These are phyloP conservation scores for Triticum dicoccoides DNA, from an alignment of 176 grass and related monocot genomes.

Conservation along the genomic window DNA sequence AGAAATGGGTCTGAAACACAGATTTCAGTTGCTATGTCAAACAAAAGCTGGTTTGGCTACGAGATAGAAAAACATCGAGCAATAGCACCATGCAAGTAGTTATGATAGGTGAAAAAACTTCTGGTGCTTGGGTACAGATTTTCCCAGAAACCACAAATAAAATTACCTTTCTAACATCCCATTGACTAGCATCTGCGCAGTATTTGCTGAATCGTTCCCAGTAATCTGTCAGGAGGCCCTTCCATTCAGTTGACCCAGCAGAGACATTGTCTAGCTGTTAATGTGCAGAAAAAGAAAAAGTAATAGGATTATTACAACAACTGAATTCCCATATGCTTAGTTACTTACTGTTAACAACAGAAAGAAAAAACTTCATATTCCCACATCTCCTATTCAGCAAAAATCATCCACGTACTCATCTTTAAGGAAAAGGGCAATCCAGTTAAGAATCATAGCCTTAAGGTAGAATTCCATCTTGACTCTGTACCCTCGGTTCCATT, in stretches of 20 bases:
- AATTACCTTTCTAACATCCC: conserved; percentile 72
- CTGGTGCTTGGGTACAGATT: neutral
- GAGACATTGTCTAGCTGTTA: conserved; percentile 94
- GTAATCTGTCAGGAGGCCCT: conserved; percentile 80
- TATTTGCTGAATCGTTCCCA: conserved; percentile 89
- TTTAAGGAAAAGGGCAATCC: neutral
- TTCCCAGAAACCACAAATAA: neutral
- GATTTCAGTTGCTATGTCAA: too few relatives aligned
- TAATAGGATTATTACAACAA: conserved; percentile 12
- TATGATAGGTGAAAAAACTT: neutral
- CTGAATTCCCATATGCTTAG: neutral
- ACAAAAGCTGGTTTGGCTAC: neutral
- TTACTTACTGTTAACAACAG: too few relatives aligned
- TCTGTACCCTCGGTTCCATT: neutral
- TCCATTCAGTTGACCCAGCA: conserved; percentile 90
- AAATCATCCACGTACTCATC: neutral
- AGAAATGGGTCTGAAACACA: too few relatives aligned
- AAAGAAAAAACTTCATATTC: neutral
- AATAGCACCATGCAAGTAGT: neutral
- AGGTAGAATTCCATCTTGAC: neutral
- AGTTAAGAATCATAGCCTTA: neutral
- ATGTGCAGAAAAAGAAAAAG: conserved; percentile 28
- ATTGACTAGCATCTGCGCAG: conserved; percentile 53
- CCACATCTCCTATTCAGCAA: neutral
- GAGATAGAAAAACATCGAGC: neutral